Evolutionary conservation across 179 eudicot species (phyloP), one percentile per base, ranked within the genome.

Genomic region (Vitellaria paradoxa): DNA sequence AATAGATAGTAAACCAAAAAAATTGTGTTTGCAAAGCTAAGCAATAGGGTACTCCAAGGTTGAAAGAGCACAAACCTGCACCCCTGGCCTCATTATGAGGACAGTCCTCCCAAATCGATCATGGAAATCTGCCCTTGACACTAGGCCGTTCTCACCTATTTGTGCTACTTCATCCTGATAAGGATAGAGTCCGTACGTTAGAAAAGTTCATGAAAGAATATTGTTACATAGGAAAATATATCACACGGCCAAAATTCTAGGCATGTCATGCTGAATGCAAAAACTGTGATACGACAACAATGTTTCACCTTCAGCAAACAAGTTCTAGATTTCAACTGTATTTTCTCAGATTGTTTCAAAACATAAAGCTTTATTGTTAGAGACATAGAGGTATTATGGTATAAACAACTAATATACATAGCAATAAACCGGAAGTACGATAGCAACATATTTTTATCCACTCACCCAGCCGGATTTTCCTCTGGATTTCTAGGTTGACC

Each of bases 381-480:
- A 30, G 37, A 30, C 37, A 30, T 30, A 30, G 37, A 30, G 37
- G 37, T 11, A 50, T 50, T 50, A 50, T 11, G 12, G 12, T 4
- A 50, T 0, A 50, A 50, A 50, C 12, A 50, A 50, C 55, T 7
- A 50, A 50, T 6, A 50, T 57, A 18, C 17, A 57, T 57, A n/a
- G 13, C 13, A 1, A 57, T 3, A 17, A 57, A 57, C 62, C 1
- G 62, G 20, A 57, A 17, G 62, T 8, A 12, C 12, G 12, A 50
- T 50, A 50, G 12, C 55, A 50, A 7, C 55, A 50, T 12, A 50
- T 12, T 50, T 12, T 12, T 12, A 6, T 7, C 55, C 5, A 67
- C 90, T 81, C 82, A 94, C 98, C 97, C 97, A 94, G 74, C 95
- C 88, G 78, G 92, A n/a, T n/a, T 94, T 84, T 94, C 97, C 86